These are phyloP conservation scores for Hortiboletus campestris DNA, from an alignment of 768 basidiomycete genomes.

Conservation along the genomic window DNA sequence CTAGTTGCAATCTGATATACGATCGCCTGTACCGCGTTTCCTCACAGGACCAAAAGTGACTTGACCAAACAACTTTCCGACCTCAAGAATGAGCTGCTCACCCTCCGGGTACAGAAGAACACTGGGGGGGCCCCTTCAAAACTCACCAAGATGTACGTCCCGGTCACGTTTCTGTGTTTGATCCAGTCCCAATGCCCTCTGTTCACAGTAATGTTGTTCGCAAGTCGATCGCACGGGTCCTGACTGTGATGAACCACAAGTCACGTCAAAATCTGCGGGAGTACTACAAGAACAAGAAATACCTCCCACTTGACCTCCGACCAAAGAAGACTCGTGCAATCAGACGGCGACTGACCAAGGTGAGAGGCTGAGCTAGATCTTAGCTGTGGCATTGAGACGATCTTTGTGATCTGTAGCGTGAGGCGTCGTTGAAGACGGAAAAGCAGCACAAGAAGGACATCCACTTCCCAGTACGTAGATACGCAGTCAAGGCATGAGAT, in stretches of 20 bases:
- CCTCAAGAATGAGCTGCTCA: constrained; percentile 92
- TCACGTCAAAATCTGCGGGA: constrained; percentile 94
- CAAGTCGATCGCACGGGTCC: constrained; percentile 96
- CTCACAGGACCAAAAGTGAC: constrained; percentile 88
- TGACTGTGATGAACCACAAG: constrained; percentile 99
- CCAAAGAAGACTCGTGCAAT: constrained; percentile 98
- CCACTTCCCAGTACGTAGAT: constrained; percentile 93
- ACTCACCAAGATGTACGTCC: constrained; percentile 92
- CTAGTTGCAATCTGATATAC: constrained; percentile 2
- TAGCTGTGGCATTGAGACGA: constrained; percentile 3
- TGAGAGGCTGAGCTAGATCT: constrained; percentile 34
- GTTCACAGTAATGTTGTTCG: constrained; percentile 83
- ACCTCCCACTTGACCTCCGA: constrained; percentile 95
- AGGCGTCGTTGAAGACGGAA: constrained; percentile 81
- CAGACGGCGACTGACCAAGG: constrained; percentile 90
- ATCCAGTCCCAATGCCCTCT: background rate
- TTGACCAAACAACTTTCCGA: constrained; percentile 90
- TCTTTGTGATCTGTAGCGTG: constrained; percentile 52
- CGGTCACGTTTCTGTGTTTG: background rate
- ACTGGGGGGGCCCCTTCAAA: constrained; percentile 94
- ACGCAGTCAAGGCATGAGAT: constrained; percentile 87
- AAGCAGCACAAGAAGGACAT: constrained; percentile 92
- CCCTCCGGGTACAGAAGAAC: constrained; percentile 96
- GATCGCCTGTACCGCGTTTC: constrained; percentile 1
- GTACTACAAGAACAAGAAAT: constrained; percentile 97